Base-by-base conservation (phyloP, 2,329 filamentous ascomycete genomes). In the Cladophialophora exuberans region DNA sequence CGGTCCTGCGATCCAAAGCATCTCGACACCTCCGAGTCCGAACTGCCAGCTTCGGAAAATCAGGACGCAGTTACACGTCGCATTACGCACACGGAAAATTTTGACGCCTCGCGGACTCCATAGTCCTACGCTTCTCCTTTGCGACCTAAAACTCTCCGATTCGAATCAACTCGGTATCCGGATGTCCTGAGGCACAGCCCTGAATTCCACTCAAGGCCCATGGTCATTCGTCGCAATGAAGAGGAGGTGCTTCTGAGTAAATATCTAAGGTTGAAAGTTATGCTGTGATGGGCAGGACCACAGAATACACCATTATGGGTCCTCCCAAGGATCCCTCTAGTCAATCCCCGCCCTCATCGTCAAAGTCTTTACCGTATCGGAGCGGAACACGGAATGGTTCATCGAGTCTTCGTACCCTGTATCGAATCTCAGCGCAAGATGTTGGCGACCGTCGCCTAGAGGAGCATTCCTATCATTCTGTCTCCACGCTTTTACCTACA, bases 301-400 rank as follows among this genome's bases (percentile, higher is more conserved):
- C 42, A 18, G 55, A 59, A 49, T 62, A 62, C 31, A 60, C 54
- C 22, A 62, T 62, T 36, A 51, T 59, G 46, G 60, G 60, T 20
- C 60, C 60, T 10, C 50, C 42, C 18, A 46, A 25, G 22, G 48
- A 56, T 23, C 33, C 48, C 31, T 23, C 22, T 26, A 42, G 25
- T 52, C 49, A 35, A 5, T 57, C 49, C 18, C 46, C 47, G 23
- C 45, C 46, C 10, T 44, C 52, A 13, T 26, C 42, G 11, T 28
- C 50, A 6, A 61, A 56, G 17, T 56, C 55, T 26, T 28, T 57
- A 15, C 56, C 60, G 17, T 55, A 55, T 43, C 54, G 60, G 15
- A 56, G 45, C 18, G 50, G 58, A n/a, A 51, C 57, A 9, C 59
- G 51, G 46, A 38, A 22, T 7, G 43, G 31, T 7, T 58, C 60